Evolutionary conservation across 257 asterid genomes (phyloP).

Genomic region (Nyctanthes arbortristis): DNA sequence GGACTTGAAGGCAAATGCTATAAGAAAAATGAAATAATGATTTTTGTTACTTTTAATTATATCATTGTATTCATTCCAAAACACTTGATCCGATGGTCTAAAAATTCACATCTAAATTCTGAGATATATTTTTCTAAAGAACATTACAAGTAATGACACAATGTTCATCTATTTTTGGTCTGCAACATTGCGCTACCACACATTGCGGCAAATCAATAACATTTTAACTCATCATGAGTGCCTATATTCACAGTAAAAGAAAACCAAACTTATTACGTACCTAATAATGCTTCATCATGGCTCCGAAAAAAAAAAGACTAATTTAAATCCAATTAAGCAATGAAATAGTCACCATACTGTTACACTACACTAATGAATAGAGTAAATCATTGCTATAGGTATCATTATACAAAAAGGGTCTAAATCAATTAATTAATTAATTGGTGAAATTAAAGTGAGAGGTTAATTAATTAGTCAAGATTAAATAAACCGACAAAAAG

Average conservation of each 20-base stretch:
- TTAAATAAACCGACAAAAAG: constrained; percentile 40
- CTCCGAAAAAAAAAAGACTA: background rate
- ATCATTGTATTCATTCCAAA: too few relatives aligned
- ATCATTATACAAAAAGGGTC: constrained; percentile 12
- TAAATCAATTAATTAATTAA: too few relatives aligned
- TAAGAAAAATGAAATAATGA: background rate
- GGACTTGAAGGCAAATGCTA: background rate
- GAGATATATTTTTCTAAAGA: background rate
- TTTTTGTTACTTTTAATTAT: too few relatives aligned
- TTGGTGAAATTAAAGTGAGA: constrained; percentile 24
- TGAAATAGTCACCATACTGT: constrained; percentile 2
- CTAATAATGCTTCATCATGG: background rate
- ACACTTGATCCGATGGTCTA: too few relatives aligned
- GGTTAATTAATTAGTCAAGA: background rate
- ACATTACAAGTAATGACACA: background rate
- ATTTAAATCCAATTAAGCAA: background rate
- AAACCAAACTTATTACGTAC: background rate
- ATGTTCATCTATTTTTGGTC: too few relatives aligned
- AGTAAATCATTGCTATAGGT: constrained; percentile 12
- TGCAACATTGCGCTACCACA: too few relatives aligned
- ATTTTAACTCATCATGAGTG: background rate
- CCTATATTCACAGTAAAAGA: background rate
- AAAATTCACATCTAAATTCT: too few relatives aligned
- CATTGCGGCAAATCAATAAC: too few relatives aligned
- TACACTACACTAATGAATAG: constrained; percentile 10